These are phyloP conservation scores for Rugosomyces carneus DNA, from an alignment of 1,284 basidiomycete genomes.

Conservation along the genomic window DNA sequence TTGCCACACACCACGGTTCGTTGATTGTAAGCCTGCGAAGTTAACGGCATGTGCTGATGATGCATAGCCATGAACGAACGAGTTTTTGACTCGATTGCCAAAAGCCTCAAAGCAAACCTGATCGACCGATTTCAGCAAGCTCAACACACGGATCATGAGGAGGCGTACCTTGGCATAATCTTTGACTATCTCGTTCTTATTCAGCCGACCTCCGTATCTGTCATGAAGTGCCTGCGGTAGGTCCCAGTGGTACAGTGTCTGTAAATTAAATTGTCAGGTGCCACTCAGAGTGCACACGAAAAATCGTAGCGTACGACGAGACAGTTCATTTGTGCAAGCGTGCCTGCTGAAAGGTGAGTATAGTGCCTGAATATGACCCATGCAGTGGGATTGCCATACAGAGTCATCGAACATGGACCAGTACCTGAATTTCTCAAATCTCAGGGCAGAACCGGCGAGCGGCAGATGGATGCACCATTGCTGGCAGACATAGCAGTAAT, in stretches of 20 bases:
- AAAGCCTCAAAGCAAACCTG: slow-evolving; percentile 70
- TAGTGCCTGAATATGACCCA: too few relatives aligned
- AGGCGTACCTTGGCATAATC: slow-evolving; percentile 53
- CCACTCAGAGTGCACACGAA: too few relatives aligned
- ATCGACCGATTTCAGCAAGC: slow-evolving; percentile 9
- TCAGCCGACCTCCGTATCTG: slow-evolving; percentile 72
- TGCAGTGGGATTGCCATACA: too few relatives aligned
- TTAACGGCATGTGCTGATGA: slow-evolving; percentile 2
- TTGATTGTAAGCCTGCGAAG: slow-evolving; percentile 59
- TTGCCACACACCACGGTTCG: slow-evolving; percentile 71
- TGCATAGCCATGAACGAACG: slow-evolving; percentile 33
- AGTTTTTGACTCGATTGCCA: slow-evolving; percentile 76
- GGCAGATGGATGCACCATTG: too few relatives aligned
- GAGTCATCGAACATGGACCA: too few relatives aligned
- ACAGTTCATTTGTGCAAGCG: too few relatives aligned
- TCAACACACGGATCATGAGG: neutral
- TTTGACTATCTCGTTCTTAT: slow-evolving; percentile 55
- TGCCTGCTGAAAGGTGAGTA: too few relatives aligned
- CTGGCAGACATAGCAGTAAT: too few relatives aligned
- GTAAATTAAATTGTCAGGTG: neutral
- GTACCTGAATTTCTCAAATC: too few relatives aligned
- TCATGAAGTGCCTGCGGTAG: slow-evolving; percentile 67
- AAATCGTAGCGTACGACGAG: too few relatives aligned
- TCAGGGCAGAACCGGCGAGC: too few relatives aligned
- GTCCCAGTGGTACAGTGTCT: slow-evolving; percentile 81